These are phyloP conservation scores for Hymenoscyphus infarciens DNA, from an alignment of 2,329 filamentous ascomycete genomes.

Conservation along the genomic window DNA sequence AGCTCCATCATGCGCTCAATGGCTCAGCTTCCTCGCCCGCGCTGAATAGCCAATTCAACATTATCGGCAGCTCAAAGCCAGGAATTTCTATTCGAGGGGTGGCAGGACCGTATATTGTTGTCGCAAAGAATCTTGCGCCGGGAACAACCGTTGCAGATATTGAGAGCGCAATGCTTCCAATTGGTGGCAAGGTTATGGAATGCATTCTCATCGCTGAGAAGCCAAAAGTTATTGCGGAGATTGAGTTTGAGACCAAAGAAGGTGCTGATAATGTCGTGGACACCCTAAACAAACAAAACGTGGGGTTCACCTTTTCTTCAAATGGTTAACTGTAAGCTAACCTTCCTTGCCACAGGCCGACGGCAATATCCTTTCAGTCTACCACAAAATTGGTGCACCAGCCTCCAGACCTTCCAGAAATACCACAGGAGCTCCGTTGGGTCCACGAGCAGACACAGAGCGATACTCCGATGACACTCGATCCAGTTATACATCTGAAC, in stretches of 20 bases:
- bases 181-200: conserved; percentile 65
- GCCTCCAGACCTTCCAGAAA: conserved; percentile 18
- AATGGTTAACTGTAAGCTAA: conserved; percentile 6
- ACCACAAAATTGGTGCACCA: conserved; percentile 53
- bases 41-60: conserved; percentile 34
- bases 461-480: conserved; percentile 21
- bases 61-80: conserved; percentile 36
- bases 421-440: conserved; percentile 26
- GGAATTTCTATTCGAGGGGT: conserved; percentile 71
- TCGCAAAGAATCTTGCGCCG: conserved; percentile 77
- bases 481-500: conserved; percentile 25
- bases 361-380: conserved; percentile 69
- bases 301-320: conserved; percentile 39
- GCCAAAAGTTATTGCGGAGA: conserved; percentile 74
- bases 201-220: conserved; percentile 65
- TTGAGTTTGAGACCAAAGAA: conserved; percentile 68
- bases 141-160: conserved; percentile 81
- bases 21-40: conserved; percentile 33
- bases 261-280: conserved; percentile 71
- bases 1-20: conserved; percentile 28
- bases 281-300: conserved; percentile 76
- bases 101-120: conserved; percentile 66
- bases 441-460: conserved; percentile 31
- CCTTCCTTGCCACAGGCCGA: conserved; percentile 54
- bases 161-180: conserved; percentile 72